These are phyloP conservation scores for Chytridium lagenaria DNA, from an alignment of 371 early-diverging fungal species.

Conservation along the genomic window DNA sequence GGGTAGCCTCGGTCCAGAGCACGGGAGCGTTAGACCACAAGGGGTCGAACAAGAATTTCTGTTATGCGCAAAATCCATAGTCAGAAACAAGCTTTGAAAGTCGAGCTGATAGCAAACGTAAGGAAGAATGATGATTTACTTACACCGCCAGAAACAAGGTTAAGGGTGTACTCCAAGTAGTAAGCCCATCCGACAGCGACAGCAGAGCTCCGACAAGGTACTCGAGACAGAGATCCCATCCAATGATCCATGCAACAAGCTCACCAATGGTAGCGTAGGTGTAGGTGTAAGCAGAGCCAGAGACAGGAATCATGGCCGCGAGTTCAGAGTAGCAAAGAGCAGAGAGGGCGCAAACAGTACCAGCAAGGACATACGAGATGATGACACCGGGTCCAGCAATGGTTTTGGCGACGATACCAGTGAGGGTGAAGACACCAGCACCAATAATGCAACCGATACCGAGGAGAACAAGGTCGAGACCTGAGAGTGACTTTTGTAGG, in stretches of 20 bases:
- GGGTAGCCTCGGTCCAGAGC: constrained; percentile 29
- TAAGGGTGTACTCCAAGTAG: too few relatives aligned
- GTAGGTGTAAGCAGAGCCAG: constrained; percentile 50
- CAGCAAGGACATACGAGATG: constrained; percentile 48
- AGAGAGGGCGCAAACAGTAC: constrained; percentile 31
- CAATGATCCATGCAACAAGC: constrained; percentile 51
- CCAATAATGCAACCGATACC: constrained; percentile 81
- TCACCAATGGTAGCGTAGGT: constrained; percentile 48
- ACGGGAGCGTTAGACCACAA: constrained; percentile 36
- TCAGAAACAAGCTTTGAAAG: too few relatives aligned
- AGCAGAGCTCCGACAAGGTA: constrained; percentile 49
- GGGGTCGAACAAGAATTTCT: too few relatives aligned
- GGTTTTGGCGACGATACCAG: constrained; percentile 42
- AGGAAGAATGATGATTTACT: too few relatives aligned
- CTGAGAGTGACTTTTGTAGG: too few relatives aligned
- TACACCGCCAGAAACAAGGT: too few relatives aligned
- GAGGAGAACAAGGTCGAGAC: constrained; percentile 54
- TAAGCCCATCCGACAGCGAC: constrained; percentile 55
- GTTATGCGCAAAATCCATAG: too few relatives aligned
- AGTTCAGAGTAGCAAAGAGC: constrained; percentile 51
- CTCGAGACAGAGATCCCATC: constrained; percentile 51
- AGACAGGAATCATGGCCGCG: constrained; percentile 39
- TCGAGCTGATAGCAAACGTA: too few relatives aligned
- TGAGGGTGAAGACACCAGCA: constrained; percentile 48
- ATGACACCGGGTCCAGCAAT: constrained; percentile 49